Percentiles rank a stretch among this genome's conserved stretches.
phyloP scores from a whole-genome alignment of 1,139 yeast genomes.

The Sugiyamaella castrensis region DNA sequence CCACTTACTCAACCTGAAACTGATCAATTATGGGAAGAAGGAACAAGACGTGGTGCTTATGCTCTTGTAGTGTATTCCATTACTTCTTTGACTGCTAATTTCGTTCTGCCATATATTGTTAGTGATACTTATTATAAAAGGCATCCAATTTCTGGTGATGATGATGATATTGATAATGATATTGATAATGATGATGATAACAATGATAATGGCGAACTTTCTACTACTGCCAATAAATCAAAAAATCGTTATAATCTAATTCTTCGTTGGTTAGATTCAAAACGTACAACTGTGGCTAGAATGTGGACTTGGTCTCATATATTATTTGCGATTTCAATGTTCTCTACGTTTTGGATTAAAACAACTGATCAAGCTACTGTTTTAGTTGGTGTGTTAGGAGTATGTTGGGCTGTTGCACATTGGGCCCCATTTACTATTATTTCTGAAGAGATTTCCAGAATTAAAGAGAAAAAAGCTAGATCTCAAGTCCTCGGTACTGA shows the following conservation, averaged over 20 bases:
- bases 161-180: constrained; percentile 6
- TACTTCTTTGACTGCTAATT: constrained; percentile 36
- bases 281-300: constrained; percentile 22
- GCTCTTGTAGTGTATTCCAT: constrained; percentile 39
- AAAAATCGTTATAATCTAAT: not conserved
- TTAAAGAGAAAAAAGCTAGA: constrained; percentile 26
- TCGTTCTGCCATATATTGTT: constrained; percentile 34
- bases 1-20: constrained; percentile 21
- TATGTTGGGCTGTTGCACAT: constrained; percentile 41
- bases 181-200: not conserved
- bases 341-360: constrained; percentile 32
- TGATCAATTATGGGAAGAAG: constrained; percentile 25
- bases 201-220: too few species aligned
- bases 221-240: not conserved
- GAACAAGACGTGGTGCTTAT: constrained; percentile 39
- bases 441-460: constrained; percentile 38
- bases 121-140: constrained; percentile 18
- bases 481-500: constrained; percentile 12
- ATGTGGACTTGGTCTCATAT: constrained; percentile 37
- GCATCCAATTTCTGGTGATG: constrained; percentile 6
- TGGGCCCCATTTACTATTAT: constrained; percentile 44
- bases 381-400: constrained; percentile 37
- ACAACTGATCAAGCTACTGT: constrained; percentile 32
- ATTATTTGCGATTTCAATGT: constrained; percentile 35
- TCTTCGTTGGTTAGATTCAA: not conserved